Evolutionary conservation across 352 stramenopile species (phyloP), one percentile per base, ranked within the genome.

Genomic region (Plasmopara viticola): DNA sequence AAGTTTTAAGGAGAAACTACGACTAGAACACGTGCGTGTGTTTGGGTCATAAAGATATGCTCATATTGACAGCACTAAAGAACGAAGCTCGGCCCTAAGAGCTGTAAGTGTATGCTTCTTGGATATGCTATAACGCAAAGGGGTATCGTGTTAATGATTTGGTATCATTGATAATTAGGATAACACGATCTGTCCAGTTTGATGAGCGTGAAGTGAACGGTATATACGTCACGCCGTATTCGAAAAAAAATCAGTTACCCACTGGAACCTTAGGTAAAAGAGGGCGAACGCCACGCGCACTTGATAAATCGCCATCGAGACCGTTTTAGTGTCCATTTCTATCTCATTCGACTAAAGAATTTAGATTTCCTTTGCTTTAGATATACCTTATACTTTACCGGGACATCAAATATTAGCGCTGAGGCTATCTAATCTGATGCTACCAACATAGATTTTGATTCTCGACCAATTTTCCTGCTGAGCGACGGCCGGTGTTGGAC

Each of bases 81-180:
- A 13, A 42, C 37, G 37, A 42, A 42, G 31, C 31, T 35, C 31
- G 31, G 4, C 31, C n/a, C 6, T 35, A 35, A 35, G 31, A 12
- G 31, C 4, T 42, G 1, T 18, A 1, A 18, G 37, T 42, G 37
- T 42, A 42, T 42, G 37, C 15, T 42, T 18, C 13, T 15, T 18
- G 6, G 37, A 18, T 42, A 42, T 18, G 37, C 13, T 42, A 6
- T 18, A 18, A 42, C 18, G n/a, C 0, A 67, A 65, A 13, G 12
- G 53, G 48, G 1, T 70, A 64, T 30, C 29, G 46, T 18, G 48
- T 57, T 0, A 46, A 47, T 29, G 50, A 63, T 40, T 33, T 63
- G 13, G 53, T 57, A 4, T 42, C 52, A 4, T 28, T 15, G 37
- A 66, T n/a, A 17, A 39, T 66, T 9, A 44, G 34, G 20, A 5